phyloP scores from a whole-genome alignment of 352 stramenopile species.

The Phytophthora brassicae region DNA sequence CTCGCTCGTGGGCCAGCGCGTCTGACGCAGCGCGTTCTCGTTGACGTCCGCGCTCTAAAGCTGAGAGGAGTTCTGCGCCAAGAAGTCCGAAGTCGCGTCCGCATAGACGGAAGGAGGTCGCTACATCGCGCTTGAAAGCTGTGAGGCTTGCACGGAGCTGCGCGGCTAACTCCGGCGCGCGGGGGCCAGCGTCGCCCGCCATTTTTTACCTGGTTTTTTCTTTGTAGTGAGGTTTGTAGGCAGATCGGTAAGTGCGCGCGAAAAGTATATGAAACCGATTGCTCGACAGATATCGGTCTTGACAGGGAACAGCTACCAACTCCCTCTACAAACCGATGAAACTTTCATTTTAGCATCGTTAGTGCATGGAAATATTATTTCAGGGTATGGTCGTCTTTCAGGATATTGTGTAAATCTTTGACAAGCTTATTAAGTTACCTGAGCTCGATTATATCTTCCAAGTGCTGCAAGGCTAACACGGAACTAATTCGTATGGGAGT shows the following conservation, averaged over 20 bases:
- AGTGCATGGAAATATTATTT: no score
- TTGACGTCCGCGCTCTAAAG: constrained; percentile 39
- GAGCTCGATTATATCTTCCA: no score
- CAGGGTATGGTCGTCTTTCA: no score
- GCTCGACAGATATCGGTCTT: neutral
- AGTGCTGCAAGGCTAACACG: no score
- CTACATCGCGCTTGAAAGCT: constrained; percentile 64
- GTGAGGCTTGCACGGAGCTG: constrained; percentile 47
- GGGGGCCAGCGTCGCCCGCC: constrained; percentile 4
- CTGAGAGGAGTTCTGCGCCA: constrained; percentile 56
- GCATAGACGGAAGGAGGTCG: constrained; percentile 68
- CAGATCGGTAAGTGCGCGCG: no score
- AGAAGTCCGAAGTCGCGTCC: constrained; percentile 71
- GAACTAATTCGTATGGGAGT: no score
- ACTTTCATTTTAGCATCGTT: no score
- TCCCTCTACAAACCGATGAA: no score
- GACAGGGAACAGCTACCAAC: no score
- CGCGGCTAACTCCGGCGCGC: constrained; percentile 6
- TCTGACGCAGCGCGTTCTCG: constrained; percentile 18
- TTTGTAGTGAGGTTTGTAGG: neutral
- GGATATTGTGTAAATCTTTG: no score
- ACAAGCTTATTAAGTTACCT: no score
- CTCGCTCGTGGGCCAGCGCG: constrained; percentile 58
- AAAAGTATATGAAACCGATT: no score
- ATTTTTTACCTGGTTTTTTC: neutral